Evolutionary conservation across 2,329 filamentous ascomycete species (phyloP).

Genomic region (Ascochyta lentis): DNA sequence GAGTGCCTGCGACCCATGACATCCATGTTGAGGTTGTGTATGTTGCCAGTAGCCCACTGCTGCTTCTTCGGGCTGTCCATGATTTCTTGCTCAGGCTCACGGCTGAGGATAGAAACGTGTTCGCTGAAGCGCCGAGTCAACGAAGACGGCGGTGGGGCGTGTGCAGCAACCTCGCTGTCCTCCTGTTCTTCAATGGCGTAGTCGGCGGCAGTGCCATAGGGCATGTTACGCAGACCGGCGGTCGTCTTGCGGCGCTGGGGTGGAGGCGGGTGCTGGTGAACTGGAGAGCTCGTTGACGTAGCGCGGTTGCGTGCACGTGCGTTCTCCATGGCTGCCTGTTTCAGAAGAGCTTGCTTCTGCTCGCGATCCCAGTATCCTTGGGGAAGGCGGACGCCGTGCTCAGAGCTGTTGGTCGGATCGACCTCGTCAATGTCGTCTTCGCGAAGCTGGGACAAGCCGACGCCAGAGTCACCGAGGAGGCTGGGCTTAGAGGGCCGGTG

Average conservation of each 20-base stretch:
- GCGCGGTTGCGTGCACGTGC: conserved; percentile 43
- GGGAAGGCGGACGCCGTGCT: conserved; percentile 55
- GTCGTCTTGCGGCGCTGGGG: conserved; percentile 37
- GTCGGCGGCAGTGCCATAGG: conserved; percentile 66
- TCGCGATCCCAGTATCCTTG: conserved; percentile 43
- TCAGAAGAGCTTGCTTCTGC: conserved; percentile 42
- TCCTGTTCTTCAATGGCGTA: conserved; percentile 77
- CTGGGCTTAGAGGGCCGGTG: conserved; percentile 82
- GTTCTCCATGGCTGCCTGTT: conserved; percentile 47
- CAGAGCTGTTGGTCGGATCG: conserved; percentile 65
- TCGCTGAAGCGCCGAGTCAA: conserved; percentile 48
- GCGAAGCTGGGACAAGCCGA: conserved; percentile 41
- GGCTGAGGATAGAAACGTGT: conserved; percentile 32
- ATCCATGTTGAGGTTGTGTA: conserved; percentile 30
- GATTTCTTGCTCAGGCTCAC: conserved; percentile 34
- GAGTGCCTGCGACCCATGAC: conserved; percentile 78
- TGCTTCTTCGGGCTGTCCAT: conserved; percentile 33
- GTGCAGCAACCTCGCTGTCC: conserved; percentile 63
- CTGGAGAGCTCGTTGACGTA: conserved; percentile 38
- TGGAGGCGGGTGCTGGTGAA: conserved; percentile 26
- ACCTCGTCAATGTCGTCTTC: conserved; percentile 66
- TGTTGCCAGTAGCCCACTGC: conserved; percentile 39
- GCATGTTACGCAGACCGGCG: conserved; percentile 63
- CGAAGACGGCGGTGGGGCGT: conserved; percentile 41
- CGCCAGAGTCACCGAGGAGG: conserved; percentile 68